Conservation (phyloP, 306 rosid genomes). For the Pterocarpus santalinus region DNA sequence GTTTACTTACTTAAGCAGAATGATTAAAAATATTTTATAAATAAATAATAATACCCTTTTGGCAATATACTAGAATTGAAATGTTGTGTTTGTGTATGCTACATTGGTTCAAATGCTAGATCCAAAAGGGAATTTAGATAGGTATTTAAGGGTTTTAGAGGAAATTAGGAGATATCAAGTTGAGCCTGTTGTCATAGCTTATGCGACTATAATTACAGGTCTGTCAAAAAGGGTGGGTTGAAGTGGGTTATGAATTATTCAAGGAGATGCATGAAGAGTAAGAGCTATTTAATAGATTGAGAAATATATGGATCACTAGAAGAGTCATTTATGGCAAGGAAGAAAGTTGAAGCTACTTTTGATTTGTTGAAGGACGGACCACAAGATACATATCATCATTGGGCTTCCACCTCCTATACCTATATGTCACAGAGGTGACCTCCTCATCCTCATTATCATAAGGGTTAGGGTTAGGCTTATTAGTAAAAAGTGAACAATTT, state of each 20-base stretch:
- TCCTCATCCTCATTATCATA: no score
- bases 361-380: constrained; percentile 65
- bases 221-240: constrained; percentile 67
- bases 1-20: no score
- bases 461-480: no score
- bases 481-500: no score
- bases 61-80: no score
- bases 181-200: constrained; percentile 74
- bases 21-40: no score
- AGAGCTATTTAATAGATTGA: constrained; percentile 75
- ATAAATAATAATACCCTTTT: no score
- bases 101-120: constrained; percentile 69
- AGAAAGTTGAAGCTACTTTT: constrained; percentile 69
- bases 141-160: constrained; percentile 76
- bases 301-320: constrained; percentile 67
- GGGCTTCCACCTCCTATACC: no score
- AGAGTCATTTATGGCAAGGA: constrained; percentile 69
- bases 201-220: constrained; percentile 70
- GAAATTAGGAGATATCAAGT: constrained; percentile 74
- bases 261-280: constrained; percentile 74
- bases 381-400: no score
- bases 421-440: no score
- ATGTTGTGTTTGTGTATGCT: constrained; percentile 72
- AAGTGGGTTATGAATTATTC: constrained; percentile 69
- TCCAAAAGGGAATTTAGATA: constrained; percentile 64